phyloP scores from a whole-genome alignment of 2,329 filamentous ascomycete genomes.

The Nemania bipapillata region DNA sequence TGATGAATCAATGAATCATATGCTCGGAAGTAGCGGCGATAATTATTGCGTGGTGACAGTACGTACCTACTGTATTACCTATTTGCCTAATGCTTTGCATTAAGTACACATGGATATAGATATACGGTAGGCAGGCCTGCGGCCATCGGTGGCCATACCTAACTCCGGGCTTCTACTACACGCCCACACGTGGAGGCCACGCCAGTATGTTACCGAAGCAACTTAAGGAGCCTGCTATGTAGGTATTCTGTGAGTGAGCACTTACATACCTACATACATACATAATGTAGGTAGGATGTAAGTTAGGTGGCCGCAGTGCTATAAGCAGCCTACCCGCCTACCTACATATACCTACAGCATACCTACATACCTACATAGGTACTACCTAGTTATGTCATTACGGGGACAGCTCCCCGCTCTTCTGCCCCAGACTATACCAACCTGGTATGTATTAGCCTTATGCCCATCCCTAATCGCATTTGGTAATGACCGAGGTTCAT shows the following conservation, averaged over 20 bases:
- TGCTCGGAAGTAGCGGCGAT: slow-evolving; percentile 20
- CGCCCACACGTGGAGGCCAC: no score
- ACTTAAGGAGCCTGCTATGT: no score
- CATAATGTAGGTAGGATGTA: not conserved
- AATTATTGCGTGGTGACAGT: not conserved
- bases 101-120: not conserved
- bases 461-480: slow-evolving; percentile 42
- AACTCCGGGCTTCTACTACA: not conserved
- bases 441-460: slow-evolving; percentile 3
- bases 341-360: no score
- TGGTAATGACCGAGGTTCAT: slow-evolving; percentile 50
- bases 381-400: not conserved
- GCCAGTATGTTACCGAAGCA: no score
- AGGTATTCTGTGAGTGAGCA: not conserved
- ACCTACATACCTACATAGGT: not conserved
- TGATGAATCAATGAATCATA: not conserved
- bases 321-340: no score
- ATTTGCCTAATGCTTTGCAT: not conserved
- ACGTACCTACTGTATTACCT: not conserved
- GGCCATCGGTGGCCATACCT: not conserved
- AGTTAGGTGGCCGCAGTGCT: no score
- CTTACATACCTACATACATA: not conserved
- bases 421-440: not conserved
- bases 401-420: not conserved
- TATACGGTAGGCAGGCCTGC: not conserved